phyloP scores from a whole-genome alignment of 2,329 filamentous ascomycete species.

The Phyllosticta capitalensis region DNA sequence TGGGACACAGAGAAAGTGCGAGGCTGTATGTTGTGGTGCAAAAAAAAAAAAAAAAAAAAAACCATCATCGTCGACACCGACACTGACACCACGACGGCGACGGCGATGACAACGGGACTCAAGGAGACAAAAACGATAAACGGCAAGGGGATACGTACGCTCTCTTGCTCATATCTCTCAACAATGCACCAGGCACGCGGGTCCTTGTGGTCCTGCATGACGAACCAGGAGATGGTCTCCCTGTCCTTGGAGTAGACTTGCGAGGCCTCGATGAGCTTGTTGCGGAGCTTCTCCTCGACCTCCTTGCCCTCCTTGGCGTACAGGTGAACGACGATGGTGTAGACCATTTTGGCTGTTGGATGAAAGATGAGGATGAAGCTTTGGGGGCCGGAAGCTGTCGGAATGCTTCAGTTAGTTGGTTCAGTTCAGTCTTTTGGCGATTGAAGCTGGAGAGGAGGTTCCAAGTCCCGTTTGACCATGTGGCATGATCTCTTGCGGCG shows the following conservation, averaged over 20 bases:
- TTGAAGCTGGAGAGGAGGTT: too few species aligned
- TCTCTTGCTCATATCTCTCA: conserved; percentile 61
- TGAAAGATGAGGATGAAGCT: neutral
- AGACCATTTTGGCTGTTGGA: conserved; percentile 45
- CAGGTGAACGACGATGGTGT: conserved; percentile 60
- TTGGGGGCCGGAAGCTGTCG: neutral
- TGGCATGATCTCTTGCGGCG: too few species aligned
- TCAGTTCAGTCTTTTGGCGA: too few species aligned
- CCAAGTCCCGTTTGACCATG: too few species aligned
- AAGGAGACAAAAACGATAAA: neutral
- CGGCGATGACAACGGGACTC: too few species aligned
- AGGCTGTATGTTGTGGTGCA: neutral
- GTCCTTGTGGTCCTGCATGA: conserved; percentile 66
- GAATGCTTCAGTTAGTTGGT: too few species aligned
- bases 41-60: neutral
- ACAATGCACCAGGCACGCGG: conserved; percentile 64
- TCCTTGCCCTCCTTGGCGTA: conserved; percentile 58
- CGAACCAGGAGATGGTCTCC: conserved; percentile 62
- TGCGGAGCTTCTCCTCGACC: conserved; percentile 56
- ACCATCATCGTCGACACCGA: too few species aligned
- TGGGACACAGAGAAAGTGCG: too few species aligned
- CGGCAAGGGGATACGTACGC: conserved; percentile 33
- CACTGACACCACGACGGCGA: neutral
- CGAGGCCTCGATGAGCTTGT: conserved; percentile 67
- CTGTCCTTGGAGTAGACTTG: conserved; percentile 62